Percentiles rank a stretch among this genome's conserved stretches.
Evolutionary conservation across 164 flowering plant species (phyloP).

Genomic region (Tetrastigma voinierianum): DNA sequence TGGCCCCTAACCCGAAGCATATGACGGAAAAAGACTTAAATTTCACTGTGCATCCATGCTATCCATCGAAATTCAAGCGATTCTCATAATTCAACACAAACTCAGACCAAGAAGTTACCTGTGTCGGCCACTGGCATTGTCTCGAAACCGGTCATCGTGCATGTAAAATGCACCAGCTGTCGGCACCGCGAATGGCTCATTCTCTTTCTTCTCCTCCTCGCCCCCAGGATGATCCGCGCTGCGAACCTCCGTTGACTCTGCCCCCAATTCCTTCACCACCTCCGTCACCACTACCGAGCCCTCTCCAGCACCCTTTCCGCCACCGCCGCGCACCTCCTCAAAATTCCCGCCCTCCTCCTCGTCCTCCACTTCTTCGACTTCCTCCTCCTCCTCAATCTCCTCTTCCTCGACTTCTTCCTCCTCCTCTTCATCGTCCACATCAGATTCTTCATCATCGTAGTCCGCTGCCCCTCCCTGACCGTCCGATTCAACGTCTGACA

Average conservation of each 20-base stretch:
- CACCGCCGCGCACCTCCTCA: constrained; percentile 11
- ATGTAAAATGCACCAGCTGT: constrained; percentile 97
- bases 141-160: constrained; percentile 97
- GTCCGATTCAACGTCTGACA: constrained; percentile 75
- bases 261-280: constrained; percentile 9
- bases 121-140: constrained; percentile 68
- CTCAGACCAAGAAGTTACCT: constrained; percentile 40
- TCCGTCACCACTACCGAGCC: constrained; percentile 8
- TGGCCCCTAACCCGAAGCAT: no score
- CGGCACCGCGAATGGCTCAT: constrained; percentile 91
- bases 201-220: constrained; percentile 77
- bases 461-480: constrained; percentile 77
- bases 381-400: constrained; percentile 6
- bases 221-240: constrained; percentile 12
- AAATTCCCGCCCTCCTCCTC: background rate
- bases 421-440: constrained; percentile 30
- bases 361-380: constrained; percentile 18
- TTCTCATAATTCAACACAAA: background rate
- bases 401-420: constrained; percentile 37
- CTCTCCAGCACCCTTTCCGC: constrained; percentile 8
- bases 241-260: constrained; percentile 7
- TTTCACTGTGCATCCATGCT: no score
- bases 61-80: no score
- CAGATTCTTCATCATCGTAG: constrained; percentile 51
- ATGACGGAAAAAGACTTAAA: no score